phyloP scores from a whole-genome alignment of 129 eudicot genomes.

The carrot (Daucus carota) region DH1_v3.0 NC_030385.2:7898501-7899000 shows the following conservation, averaged over 20 bases:
- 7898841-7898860: conserved; percentile 48
- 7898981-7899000: conserved; percentile 43
- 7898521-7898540: conserved; percentile 27
- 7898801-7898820: conserved; percentile 48
- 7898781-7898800: conserved; percentile 60
- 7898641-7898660: conserved; percentile 50
- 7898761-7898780: conserved; percentile 33
- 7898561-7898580: conserved; percentile 33
- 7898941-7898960: conserved; percentile 47
- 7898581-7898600: conserved; percentile 36
- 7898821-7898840: conserved; percentile 38
- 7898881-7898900: too few species aligned
- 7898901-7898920: too few species aligned
- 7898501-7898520: conserved; percentile 35
- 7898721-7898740: conserved; percentile 23
- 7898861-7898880: neutral
- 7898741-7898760: conserved; percentile 18
- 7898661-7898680: conserved; percentile 38
- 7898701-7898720: conserved; percentile 37
- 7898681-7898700: conserved; percentile 55
- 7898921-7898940: neutral
- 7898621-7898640: conserved; percentile 17
- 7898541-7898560: conserved; percentile 24
- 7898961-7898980: conserved; percentile 56
- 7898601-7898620: conserved; percentile 21